Evolutionary conservation across 1,284 basidiomycete species (phyloP).

Genomic region (Flammula alnicola): DNA sequence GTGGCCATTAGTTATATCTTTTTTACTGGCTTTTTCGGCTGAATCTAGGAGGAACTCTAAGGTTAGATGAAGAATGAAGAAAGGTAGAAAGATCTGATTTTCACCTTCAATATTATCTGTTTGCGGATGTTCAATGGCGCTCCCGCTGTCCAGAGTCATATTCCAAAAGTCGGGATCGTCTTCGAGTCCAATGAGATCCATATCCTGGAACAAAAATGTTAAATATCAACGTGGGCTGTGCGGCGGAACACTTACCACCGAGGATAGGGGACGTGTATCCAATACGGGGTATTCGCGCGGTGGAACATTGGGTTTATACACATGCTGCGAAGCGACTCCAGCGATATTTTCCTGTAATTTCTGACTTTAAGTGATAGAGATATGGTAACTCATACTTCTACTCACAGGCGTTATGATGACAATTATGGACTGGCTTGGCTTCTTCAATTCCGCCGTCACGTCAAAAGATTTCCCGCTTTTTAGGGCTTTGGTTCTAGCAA

Average conservation of each 20-base stretch:
- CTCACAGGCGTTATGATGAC: slow-evolving; percentile 69
- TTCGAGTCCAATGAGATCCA: slow-evolving; percentile 66
- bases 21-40: slow-evolving; percentile 1
- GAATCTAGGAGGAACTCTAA: not conserved
- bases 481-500: slow-evolving; percentile 66
- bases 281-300: slow-evolving; percentile 63
- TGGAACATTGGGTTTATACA: slow-evolving; percentile 61
- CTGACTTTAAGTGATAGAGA: not conserved
- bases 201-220: slow-evolving; percentile 48
- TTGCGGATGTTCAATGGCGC: slow-evolving; percentile 9
- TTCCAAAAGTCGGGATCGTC: slow-evolving; percentile 71
- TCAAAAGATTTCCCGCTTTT: slow-evolving; percentile 60
- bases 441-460: slow-evolving; percentile 59
- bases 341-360: slow-evolving; percentile 67
- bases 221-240: slow-evolving; percentile 6
- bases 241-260: slow-evolving; percentile 42
- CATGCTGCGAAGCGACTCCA: slow-evolving; percentile 55
- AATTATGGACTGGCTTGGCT: slow-evolving; percentile 73
- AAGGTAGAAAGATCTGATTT: not conserved
- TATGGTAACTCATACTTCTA: not conserved
- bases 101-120: slow-evolving; percentile 1
- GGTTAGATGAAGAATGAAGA: not conserved
- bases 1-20: not conserved
- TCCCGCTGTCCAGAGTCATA: slow-evolving; percentile 48
- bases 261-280: slow-evolving; percentile 71